Base-by-base conservation (phyloP, 805 yeast species). In the Cyberlindnera sargentensis region DNA sequence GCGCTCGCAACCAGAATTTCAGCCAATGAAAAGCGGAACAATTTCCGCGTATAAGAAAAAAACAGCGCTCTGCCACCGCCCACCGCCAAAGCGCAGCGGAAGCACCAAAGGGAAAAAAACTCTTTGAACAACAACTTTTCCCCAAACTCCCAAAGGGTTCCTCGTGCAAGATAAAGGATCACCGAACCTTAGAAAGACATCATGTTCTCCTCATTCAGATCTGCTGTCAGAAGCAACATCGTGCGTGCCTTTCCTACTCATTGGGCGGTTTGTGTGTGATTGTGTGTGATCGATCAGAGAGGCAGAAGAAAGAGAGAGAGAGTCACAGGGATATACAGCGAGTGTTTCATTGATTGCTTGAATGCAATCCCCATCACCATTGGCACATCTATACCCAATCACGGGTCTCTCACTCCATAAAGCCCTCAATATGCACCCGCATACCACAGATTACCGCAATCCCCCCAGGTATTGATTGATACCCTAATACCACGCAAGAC, bases 121-220 rank as follows among this genome's bases (percentile, higher is more conserved):
- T 28, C 30, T 37, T 37, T 20, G 40, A 24, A 11, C 27, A 20
- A 24, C 26, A 35, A 28, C 29, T 24, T 20, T 23, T 29, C 26
- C 26, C 11, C 36, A 34, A 23, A 31, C 33, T 9, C 33, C 29
- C 29, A 35, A 23, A 32, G 35, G 15, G 28, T 9, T 24, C 27
- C 20, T 15, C 20, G 20, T 15, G 11, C 10, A 32, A 25, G 31
- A n/a, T 10, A 24, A 20, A 26, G 34, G 44, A 36, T 33, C 11
- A 31, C 35, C 37, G 8, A 36, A 26, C 10, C 20, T 25, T 10
- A 30, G 11, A 31, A 25, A 25, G 27, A 35, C 35, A 36, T 42
- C 46, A 58, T 58, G 62, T 58, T 58, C 56, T 55, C 61, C 46
- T 56, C 62, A 40, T 27, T 58, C 52, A 58, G 62, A 58, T 52